Conservation (phyloP, 805 yeast genomes). For the Candida corydali region DNA sequence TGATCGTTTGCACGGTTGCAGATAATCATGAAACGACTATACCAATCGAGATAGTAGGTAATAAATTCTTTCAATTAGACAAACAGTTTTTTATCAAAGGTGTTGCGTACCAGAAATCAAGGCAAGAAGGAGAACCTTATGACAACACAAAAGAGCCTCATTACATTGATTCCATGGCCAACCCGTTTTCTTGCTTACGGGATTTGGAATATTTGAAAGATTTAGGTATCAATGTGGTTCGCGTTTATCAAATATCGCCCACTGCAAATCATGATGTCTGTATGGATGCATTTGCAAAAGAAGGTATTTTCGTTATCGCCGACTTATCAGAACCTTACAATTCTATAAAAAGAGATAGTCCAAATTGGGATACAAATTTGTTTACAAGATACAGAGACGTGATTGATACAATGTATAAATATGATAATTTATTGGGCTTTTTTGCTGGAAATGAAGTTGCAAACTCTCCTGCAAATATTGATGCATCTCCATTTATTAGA, state of each 20-base stretch:
- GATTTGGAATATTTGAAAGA: slow-evolving; percentile 75
- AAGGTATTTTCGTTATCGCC: slow-evolving; percentile 33
- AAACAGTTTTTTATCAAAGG: slow-evolving; percentile 86
- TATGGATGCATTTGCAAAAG: slow-evolving; percentile 54
- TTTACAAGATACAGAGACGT: slow-evolving; percentile 27
- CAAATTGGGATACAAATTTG: slow-evolving; percentile 32
- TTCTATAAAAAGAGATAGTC: slow-evolving; percentile 29
- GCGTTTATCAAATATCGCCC: slow-evolving; percentile 86
- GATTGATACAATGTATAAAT: slow-evolving; percentile 28
- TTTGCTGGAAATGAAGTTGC: slow-evolving; percentile 41
- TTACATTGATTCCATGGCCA: slow-evolving; percentile 75
- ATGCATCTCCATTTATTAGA: slow-evolving; percentile 31
- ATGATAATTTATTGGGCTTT: slow-evolving; percentile 34
- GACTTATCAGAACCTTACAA: slow-evolving; percentile 33
- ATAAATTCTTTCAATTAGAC: slow-evolving; percentile 68
- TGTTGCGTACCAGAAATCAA: slow-evolving; percentile 78
- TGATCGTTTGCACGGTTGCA: not conserved
- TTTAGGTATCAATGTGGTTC: slow-evolving; percentile 69
- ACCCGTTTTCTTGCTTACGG: slow-evolving; percentile 63
- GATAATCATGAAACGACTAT: not conserved
- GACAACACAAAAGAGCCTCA: slow-evolving; percentile 16
- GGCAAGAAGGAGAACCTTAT: slow-evolving; percentile 36
- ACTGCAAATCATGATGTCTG: slow-evolving; percentile 68
- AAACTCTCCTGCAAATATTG: slow-evolving; percentile 20
- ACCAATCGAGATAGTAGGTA: slow-evolving; percentile 58